Percentiles rank a stretch among this genome's conserved stretches.
Evolutionary conservation across 331 rosid genomes (phyloP).

Genomic region (Telfairia occidentalis): DNA sequence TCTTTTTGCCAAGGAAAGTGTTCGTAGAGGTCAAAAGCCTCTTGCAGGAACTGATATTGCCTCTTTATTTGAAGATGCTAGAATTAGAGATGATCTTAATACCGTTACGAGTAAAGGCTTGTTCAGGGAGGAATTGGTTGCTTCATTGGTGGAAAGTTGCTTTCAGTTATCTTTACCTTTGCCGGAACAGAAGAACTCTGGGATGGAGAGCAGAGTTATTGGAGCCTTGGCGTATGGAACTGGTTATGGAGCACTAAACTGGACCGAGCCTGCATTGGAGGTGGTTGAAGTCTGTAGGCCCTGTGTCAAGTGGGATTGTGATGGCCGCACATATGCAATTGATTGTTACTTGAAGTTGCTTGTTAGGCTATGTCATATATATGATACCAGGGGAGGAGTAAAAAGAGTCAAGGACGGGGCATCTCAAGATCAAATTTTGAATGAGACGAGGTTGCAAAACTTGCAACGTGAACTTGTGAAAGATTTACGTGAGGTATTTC

Average conservation of each 20-base stretch:
- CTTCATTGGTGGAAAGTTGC: constrained; percentile 96
- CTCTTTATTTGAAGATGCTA: constrained; percentile 84
- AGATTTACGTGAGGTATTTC: constrained; percentile 64
- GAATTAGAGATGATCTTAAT: constrained; percentile 82
- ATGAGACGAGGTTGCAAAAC: constrained; percentile 94
- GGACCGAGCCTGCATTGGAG: constrained; percentile 98
- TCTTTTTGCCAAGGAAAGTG: constrained; percentile 96
- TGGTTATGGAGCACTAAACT: constrained; percentile 95
- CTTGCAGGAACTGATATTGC: constrained; percentile 97
- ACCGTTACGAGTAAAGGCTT: constrained; percentile 70
- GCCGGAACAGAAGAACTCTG: constrained; percentile 85
- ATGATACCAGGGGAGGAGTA: constrained; percentile 93
- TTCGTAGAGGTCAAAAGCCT: constrained; percentile 98
- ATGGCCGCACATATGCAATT: constrained; percentile 90
- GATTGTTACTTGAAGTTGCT: constrained; percentile 98
- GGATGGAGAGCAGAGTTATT: constrained; percentile 96
- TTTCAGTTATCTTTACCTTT: constrained; percentile 95
- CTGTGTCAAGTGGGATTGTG: constrained; percentile 98
- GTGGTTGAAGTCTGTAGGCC: constrained; percentile 98
- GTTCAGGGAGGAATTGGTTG: constrained; percentile 96
- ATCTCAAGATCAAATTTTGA: constrained; percentile 95
- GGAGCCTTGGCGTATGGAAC: constrained; percentile 99
- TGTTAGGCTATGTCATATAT: constrained; percentile 84
- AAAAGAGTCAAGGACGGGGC: constrained; percentile 96
- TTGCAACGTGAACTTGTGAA: constrained; percentile 86